Base-by-base conservation (phyloP, 805 yeast species). In the Kodamaea jinghongensis region DNA sequence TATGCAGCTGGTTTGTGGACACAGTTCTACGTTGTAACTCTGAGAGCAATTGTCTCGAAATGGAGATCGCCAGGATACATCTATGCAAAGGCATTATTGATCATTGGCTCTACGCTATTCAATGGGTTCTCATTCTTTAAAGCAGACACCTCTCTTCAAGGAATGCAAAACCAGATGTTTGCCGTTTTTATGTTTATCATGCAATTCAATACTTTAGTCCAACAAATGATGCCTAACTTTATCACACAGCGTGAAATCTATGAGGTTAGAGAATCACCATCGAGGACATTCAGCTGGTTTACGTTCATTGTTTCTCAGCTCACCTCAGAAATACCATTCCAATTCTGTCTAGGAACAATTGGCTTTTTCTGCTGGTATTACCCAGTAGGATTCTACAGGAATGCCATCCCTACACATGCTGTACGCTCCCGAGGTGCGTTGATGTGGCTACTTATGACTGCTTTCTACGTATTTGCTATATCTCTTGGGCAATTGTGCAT, bases 81-180 rank as follows among this genome's bases (percentile, higher is more conserved):
- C 47, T 65, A 71, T 56, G 67, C 89, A 17, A 85, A 83, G 61
- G 50, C 77, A 15, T 64, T 67, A 54, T 71, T 83, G 59, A 70
- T 78, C 44, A 61, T 72, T 6, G 51, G 71, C 9, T 63, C 83
- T 46, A 67, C 81, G 11, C 54, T 82, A 35, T 79, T 81, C 52
- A 74, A 80, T 45, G 93, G 95, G 28, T 85, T 85, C 58, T 73
- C 85, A 5, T 80, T 79, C 60, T 81, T 74, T 61, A 81, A 79
- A 43, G 83, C 87, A 26, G 74, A 55, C 40, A 71, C 70, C 4
- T 73, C 87, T 10, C 56, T 71, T 33, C 87, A 66, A 62, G 73
- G 71, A 28, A 56, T 68, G 52, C 96, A 88, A 60, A 86, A 86
- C 61, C 93, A 73, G 45, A 67, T 75, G 67, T 70, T 74, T 41